Base-by-base conservation (phyloP, 345 rosid genomes). In the Fremontodendron californicum region DNA sequence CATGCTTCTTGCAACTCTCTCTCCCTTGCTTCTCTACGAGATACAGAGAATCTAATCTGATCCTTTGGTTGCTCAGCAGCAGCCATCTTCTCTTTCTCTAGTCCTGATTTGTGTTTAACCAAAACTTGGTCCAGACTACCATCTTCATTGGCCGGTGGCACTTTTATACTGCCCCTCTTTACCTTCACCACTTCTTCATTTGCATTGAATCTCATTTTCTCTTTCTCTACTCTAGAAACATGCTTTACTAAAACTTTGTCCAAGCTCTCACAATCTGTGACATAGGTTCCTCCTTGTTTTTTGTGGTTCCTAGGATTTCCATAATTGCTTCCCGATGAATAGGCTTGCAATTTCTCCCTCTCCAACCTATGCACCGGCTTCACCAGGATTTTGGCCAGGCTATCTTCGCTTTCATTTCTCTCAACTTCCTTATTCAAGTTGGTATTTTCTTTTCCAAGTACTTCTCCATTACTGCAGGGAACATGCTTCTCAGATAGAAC, bases 1-100 rank as follows among this genome's bases (percentile, higher is more conserved):
- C 98, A 91, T 76, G 91, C 87, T 84, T 90, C 97, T 80, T 84
- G 89, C 86, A 96, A 78, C 85, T 96, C 99, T 83, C 81, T 91
- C 10, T 91, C 94, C 78, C 92, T 86, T 52, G 88, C 91, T 84
- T 89, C 84, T 87, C 82, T 91, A 23, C 97, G 94, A 18, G 87
- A 77, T 33, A 81, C 79, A 2, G 79, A 75, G 7, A 73, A 51
- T 71, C 82, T 82, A 58, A 48, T 75, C 54, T 60, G 81, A 19
- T 81, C 88, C 57, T 54, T 83, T 27, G 82, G 64, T 65, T 84
- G 75, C 52, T 77, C 77, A 8, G 77, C 78, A 18, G 75, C 76
- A 8, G 77, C 87, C 66, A 81, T 58, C 78, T 92, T 93, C 84
- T 92, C 91, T 82, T 77, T 91, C 66, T 91, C 96, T 1, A 91